These are phyloP conservation scores for Saturnispora hagleri DNA, from an alignment of 805 yeast species.

Conservation along the genomic window DNA sequence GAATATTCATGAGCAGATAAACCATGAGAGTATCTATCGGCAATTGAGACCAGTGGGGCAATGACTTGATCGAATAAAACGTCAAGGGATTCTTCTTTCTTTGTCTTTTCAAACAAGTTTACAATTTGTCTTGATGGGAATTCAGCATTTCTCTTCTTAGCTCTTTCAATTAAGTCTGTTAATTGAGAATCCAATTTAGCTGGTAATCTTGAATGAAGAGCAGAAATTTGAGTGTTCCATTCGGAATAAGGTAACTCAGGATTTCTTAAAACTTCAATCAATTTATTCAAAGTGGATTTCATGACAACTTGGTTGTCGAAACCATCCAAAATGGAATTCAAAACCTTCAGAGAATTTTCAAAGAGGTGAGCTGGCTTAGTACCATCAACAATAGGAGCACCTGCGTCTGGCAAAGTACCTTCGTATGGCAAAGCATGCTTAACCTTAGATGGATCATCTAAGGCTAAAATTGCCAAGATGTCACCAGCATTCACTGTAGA, in stretches of 20 bases:
- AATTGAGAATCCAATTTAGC: slow-evolving; percentile 62
- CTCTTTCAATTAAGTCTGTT: slow-evolving; percentile 55
- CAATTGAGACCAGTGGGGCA: slow-evolving; percentile 67
- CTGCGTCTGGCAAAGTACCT: slow-evolving; percentile 85
- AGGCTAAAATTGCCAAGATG: slow-evolving; percentile 84
- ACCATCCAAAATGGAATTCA: slow-evolving; percentile 78
- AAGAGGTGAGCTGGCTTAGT: slow-evolving; percentile 75
- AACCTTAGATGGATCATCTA: slow-evolving; percentile 95
- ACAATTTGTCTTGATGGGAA: slow-evolving; percentile 88
- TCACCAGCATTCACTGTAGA: slow-evolving; percentile 96
- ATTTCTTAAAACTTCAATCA: slow-evolving; percentile 66
- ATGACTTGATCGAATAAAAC: slow-evolving; percentile 45
- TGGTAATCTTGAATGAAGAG: slow-evolving; percentile 87
- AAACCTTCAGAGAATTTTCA: slow-evolving; percentile 45
- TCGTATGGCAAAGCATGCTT: slow-evolving; percentile 94
- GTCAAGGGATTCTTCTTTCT: slow-evolving; percentile 40
- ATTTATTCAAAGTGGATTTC: slow-evolving; percentile 68
- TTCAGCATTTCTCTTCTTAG: slow-evolving; percentile 57
- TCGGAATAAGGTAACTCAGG: slow-evolving; percentile 86
- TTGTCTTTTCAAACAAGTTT: slow-evolving; percentile 58
- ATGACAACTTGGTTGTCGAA: slow-evolving; percentile 93
- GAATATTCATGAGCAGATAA: slow-evolving; percentile 74
- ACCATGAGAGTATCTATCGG: slow-evolving; percentile 64
- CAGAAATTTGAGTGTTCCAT: slow-evolving; percentile 80
- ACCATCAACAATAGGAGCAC: slow-evolving; percentile 76